Evolutionary conservation across 2,329 filamentous ascomycete genomes (phyloP).

Genomic region (Calonectria pseudoturangicola): DNA sequence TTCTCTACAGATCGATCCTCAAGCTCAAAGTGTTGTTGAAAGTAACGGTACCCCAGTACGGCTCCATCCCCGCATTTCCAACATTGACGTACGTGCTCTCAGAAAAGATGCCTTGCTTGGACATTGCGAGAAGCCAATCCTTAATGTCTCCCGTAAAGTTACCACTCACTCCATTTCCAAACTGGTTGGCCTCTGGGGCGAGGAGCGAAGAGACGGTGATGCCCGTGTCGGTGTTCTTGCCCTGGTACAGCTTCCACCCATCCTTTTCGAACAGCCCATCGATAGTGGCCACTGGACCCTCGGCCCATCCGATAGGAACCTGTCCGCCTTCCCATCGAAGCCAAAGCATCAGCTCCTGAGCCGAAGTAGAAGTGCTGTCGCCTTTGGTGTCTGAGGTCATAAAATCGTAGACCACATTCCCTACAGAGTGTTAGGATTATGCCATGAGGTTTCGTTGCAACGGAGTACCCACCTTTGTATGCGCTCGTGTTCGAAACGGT

Average conservation of each 20-base stretch:
- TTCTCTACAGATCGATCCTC: conserved; percentile 42
- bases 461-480: conserved; percentile 40
- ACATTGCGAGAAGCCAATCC: conserved; percentile 45
- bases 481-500: conserved; percentile 38
- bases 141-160: conserved; percentile 46
- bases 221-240: conserved; percentile 42
- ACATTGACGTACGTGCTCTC: conserved; percentile 44
- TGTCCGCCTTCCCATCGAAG: conserved; percentile 42
- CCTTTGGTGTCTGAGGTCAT: conserved; percentile 48
- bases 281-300: conserved; percentile 44
- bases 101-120: conserved; percentile 40
- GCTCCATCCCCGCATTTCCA: conserved; percentile 48
- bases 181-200: conserved; percentile 35
- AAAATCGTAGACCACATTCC: conserved; percentile 47
- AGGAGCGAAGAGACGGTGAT: conserved; percentile 45
- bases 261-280: conserved; percentile 43
- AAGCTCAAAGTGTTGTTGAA: conserved; percentile 44
- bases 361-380: conserved; percentile 36
- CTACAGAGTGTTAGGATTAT: conserved; percentile 1
- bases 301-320: conserved; percentile 41
- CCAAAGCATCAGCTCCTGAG: conserved; percentile 49
- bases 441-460: not conserved
- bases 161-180: conserved; percentile 32
- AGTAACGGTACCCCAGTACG: conserved; percentile 44
- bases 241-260: conserved; percentile 48